Evolutionary conservation across 2,329 filamentous ascomycete genomes (phyloP).

Genomic region (Chaetomiaceae sp.): DNA sequence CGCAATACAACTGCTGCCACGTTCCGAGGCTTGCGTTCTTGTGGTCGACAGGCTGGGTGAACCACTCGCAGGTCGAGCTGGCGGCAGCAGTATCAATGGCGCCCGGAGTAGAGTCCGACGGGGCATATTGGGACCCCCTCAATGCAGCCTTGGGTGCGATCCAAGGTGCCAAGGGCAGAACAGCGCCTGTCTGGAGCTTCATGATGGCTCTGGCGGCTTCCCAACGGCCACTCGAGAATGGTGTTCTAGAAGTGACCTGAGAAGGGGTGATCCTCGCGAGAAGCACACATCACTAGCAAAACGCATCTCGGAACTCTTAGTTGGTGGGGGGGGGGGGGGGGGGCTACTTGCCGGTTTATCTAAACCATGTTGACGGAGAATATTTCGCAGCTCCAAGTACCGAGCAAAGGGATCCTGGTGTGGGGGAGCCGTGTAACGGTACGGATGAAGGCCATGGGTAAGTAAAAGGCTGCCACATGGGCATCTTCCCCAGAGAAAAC

Average conservation of each 20-base stretch:
- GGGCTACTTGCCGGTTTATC: background rate
- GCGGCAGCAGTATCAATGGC: slow-evolving; percentile 11
- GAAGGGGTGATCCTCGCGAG: background rate
- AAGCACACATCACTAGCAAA: background rate
- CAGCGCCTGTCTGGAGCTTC: slow-evolving; percentile 16
- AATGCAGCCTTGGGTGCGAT: slow-evolving; percentile 16
- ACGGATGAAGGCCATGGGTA: slow-evolving; percentile 18
- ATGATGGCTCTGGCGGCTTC: slow-evolving; percentile 10
- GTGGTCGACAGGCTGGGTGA: slow-evolving; percentile 25
- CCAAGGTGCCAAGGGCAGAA: slow-evolving; percentile 20
- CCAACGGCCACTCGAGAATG: background rate
- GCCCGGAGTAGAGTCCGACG: slow-evolving; percentile 3
- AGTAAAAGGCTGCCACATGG: slow-evolving; percentile 5
- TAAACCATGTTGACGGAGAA: background rate
- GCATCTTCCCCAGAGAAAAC: background rate
- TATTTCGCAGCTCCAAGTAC: slow-evolving; percentile 17
- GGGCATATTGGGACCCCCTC: slow-evolving; percentile 8
- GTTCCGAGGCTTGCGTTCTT: slow-evolving; percentile 16
- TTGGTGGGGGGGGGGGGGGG: too few species aligned
- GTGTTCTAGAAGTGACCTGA: background rate
- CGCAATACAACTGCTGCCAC: slow-evolving; percentile 26
- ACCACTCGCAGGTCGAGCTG: slow-evolving; percentile 18
- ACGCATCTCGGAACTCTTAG: background rate
- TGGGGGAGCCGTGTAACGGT: slow-evolving; percentile 10
- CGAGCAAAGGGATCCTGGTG: slow-evolving; percentile 14